phyloP scores from a whole-genome alignment of 2,329 filamentous ascomycete genomes.

The Fusarium virguliforme region DNA sequence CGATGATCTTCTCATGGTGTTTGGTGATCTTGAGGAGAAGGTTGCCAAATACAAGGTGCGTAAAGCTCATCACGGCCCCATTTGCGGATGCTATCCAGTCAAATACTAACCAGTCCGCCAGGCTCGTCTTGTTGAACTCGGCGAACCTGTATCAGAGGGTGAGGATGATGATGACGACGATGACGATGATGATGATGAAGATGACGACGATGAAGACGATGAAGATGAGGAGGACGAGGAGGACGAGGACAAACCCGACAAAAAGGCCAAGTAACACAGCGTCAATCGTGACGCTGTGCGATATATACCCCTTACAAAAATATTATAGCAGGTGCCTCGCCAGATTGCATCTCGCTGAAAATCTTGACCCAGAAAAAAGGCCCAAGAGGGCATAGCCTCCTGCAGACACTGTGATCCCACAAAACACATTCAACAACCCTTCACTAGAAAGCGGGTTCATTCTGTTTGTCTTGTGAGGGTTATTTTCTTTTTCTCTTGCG shows the following conservation, averaged over 20 bases:
- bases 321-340: constrained; percentile 49
- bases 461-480: constrained; percentile 21
- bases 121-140: constrained; percentile 75
- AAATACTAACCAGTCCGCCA: constrained; percentile 51
- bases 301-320: constrained; percentile 53
- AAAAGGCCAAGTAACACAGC: constrained; percentile 12
- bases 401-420: constrained; percentile 58
- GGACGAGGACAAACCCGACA: constrained; percentile 18
- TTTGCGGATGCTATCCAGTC: neutral
- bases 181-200: constrained; percentile 38
- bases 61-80: neutral
- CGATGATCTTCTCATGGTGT: constrained; percentile 86
- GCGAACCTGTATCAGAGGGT: constrained; percentile 82
- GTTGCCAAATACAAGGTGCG: constrained; percentile 80
- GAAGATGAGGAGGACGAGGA: constrained; percentile 11
- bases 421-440: constrained; percentile 47
- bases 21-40: constrained; percentile 86
- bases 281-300: constrained; percentile 26
- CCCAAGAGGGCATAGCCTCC: constrained; percentile 51
- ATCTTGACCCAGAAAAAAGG: constrained; percentile 43
- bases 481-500: constrained; percentile 18
- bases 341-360: constrained; percentile 50
- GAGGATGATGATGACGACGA: constrained; percentile 70
- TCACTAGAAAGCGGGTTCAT: constrained; percentile 30
- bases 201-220: constrained; percentile 30